Conservation (phyloP, 257 asterid genomes). For the Ehretia macrophylla region DNA sequence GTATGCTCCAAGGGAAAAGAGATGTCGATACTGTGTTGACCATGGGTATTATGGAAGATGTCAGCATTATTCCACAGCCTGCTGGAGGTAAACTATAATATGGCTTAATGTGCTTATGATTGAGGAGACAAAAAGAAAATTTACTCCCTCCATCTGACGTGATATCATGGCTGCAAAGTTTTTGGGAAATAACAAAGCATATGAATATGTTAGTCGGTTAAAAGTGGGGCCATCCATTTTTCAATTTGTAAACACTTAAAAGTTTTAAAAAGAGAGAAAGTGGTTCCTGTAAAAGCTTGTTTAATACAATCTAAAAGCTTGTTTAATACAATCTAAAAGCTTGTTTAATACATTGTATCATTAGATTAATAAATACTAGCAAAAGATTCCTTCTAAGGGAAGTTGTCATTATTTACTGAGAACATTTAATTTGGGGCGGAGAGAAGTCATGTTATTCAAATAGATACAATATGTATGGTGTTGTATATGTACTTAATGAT, state of each 20-base stretch:
- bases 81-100: constrained; percentile 62
- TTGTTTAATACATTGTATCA: too few relatives aligned
- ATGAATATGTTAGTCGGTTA: background rate
- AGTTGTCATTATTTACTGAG: too few relatives aligned
- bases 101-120: background rate
- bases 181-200: background rate
- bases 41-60: constrained; percentile 97
- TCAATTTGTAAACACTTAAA: too few relatives aligned
- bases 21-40: constrained; percentile 91
- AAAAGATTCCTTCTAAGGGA: too few relatives aligned
- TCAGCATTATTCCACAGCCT: constrained; percentile 95
- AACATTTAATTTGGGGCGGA: background rate
- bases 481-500: too few relatives aligned
- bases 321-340: too few relatives aligned
- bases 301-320: too few relatives aligned
- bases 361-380: too few relatives aligned
- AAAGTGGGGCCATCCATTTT: too few relatives aligned
- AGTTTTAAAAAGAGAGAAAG: too few relatives aligned
- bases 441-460: background rate
- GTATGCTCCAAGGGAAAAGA: constrained; percentile 98
- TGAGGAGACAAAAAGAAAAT: background rate
- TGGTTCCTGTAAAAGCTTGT: too few relatives aligned
- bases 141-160: background rate
- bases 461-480: background rate
- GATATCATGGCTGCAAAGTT: background rate